Conservation (phyloP, 2,329 filamentous ascomycete species). For the Massarina eburnea region DNA sequence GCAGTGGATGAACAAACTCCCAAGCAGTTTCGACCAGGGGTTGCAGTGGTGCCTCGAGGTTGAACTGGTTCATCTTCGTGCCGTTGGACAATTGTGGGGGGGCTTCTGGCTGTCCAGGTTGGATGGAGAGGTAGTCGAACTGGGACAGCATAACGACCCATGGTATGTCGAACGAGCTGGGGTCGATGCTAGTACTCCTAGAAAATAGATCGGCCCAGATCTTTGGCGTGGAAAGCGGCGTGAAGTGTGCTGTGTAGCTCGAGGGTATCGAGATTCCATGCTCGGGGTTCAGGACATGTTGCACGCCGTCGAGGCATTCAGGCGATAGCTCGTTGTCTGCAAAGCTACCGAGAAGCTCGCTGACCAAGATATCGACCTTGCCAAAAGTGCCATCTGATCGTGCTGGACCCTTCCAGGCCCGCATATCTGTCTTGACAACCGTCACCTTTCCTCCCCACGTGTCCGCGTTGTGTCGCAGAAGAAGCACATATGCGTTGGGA, state of each 20-base stretch:
- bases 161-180: constrained; percentile 80
- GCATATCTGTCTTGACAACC: constrained; percentile 95
- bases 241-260: constrained; percentile 90
- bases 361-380: constrained; percentile 88
- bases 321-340: constrained; percentile 96
- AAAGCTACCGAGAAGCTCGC: constrained; percentile 91
- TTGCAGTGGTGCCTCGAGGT: constrained; percentile 30
- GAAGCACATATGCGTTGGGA: constrained; percentile 91
- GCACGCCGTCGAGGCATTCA: constrained; percentile 94
- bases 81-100: constrained; percentile 55
- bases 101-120: constrained; percentile 25
- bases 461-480: constrained; percentile 80
- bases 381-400: constrained; percentile 56
- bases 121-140: constrained; percentile 78
- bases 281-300: constrained; percentile 76
- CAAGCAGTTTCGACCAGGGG: constrained; percentile 72
- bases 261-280: constrained; percentile 92
- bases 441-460: constrained; percentile 79
- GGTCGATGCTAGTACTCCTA: constrained; percentile 60
- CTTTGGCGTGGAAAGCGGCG: constrained; percentile 86
- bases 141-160: constrained; percentile 94
- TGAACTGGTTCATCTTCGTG: constrained; percentile 34
- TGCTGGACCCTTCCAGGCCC: constrained; percentile 85
- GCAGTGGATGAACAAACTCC: constrained; percentile 79
- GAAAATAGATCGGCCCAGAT: constrained; percentile 77